Evolutionary conservation across 179 eudicot genomes (phyloP), one percentile per base, ranked within the genome.

Genomic region (Drosera spatulata): DNA sequence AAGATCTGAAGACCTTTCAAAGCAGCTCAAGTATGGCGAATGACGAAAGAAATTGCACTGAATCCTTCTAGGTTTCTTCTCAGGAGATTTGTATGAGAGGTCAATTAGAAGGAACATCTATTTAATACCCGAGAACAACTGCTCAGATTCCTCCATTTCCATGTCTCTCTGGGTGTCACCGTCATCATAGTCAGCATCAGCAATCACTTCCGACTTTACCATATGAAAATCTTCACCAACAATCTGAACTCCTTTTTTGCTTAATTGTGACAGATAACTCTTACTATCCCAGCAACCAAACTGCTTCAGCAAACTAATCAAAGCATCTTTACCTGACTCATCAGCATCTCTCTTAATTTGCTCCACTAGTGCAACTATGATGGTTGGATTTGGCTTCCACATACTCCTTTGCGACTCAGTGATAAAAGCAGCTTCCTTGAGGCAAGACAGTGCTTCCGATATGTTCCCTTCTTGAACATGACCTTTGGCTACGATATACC

Each of bases 401-500:
- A 46, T 82, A 96, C 98, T 88, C 55, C 47, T 63, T 66, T 68
- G 73, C 3, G 77, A 70, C 59, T 79, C 75, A 8, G 74, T 80
- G 2, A 58, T 67, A 12, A 59, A 68, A 60, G 67, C 59, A 47
- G 97, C 93, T 69, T 84, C 75, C 69, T 77, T 65, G 56, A 91
- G 78, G 67, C 91, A 88, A 61, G 80, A 84, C 63, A 91, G 55
- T 8, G 89, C 96, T 58, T 84, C 87, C 0, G 82, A 63, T 12
- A 80, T 64, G 75, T 79, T 76, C 77, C 65, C 73, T 63, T 76
- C 75, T 64, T 66, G 67, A n/a, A 80, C 69, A 64, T 82, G 73
- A 50, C 71, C 75, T 66, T 82, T 89, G 43, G 84, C 85, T 11
- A 88, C 76, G 53, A 81, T 78, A 71, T 84, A 96, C 95, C 93